phyloP scores from a whole-genome alignment of 2,329 filamentous ascomycete genomes.

The Zasmidium angulare region DNA sequence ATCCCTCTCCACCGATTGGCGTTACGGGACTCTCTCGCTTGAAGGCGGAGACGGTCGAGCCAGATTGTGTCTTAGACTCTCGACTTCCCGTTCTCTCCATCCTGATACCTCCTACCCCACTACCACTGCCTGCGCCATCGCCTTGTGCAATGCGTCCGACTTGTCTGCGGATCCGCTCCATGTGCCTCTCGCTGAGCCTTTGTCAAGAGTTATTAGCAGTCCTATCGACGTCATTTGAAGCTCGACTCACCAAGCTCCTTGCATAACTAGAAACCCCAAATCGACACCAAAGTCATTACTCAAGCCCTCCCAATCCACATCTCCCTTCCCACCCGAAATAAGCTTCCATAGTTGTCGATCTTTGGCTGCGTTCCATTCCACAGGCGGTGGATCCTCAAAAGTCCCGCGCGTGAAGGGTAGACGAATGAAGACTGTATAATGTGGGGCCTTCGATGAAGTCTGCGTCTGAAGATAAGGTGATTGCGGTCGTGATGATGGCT shows the following conservation, averaged over 20 bases:
- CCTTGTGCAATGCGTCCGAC: constrained; percentile 62
- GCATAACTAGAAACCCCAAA: constrained; percentile 83
- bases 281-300: constrained; percentile 73
- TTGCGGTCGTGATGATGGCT: constrained; percentile 19
- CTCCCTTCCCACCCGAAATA: constrained; percentile 66
- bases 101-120: constrained; percentile 40
- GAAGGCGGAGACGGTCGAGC: constrained; percentile 4
- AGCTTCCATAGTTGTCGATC: constrained; percentile 89
- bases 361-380: constrained; percentile 84
- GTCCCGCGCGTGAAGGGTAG: constrained; percentile 84
- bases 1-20: background rate
- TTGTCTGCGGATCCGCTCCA: constrained; percentile 85
- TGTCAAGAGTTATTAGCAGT: background rate
- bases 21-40: constrained; percentile 11
- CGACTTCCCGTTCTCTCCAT: constrained; percentile 56
- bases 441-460: constrained; percentile 21
- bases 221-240: background rate
- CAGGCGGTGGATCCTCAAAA: constrained; percentile 87
- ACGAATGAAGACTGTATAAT: constrained; percentile 76
- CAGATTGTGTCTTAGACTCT: constrained; percentile 22
- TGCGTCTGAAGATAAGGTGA: constrained; percentile 10
- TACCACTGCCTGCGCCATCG: constrained; percentile 36
- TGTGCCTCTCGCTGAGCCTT: constrained; percentile 79
- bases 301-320: constrained; percentile 59
- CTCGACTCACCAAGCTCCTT: constrained; percentile 69